Base-by-base conservation (phyloP, 306 rosid genomes). In the Ziziphus jujuba region DNA sequence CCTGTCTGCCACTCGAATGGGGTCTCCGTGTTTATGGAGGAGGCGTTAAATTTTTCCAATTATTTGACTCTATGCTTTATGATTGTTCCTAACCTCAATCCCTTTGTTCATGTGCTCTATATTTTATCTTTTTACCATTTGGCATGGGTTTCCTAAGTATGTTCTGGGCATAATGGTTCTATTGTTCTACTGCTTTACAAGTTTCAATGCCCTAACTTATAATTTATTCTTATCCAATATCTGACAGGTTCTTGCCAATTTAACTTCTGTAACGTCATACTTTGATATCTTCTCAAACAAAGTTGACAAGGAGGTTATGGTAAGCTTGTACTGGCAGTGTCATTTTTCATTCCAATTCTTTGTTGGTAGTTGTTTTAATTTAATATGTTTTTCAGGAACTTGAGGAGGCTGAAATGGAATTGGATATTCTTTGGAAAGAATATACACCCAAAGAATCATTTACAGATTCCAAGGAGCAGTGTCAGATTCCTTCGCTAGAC, bases 391-490 rank as follows among this genome's bases (percentile, higher is more conserved):
- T 70, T 10, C 79, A 92, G 98, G 96, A 87, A 80, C 65, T 87
- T 36, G 96, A 89, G 84, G 98, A 92, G 87, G 92, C 96, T 75
- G 95, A 89, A 82, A 66, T 92, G 66, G 98, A 92, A 66, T 82
- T 89, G 75, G 85, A 85, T 62, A 68, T 92, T 70, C 72, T 86
- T 61, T 87, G 67, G 74, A 85, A 87, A 73, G 98, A 87, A 71
- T 69, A 77, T 25, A 75, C 71, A 65, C 70, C n/a, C 64, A n/a
- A n/a, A n/a, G n/a, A n/a, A n/a, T n/a, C n/a, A n/a, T 65, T 25
- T 60, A 79, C 70, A 44, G 84, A 82, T 70, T 77, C 81, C 64
- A 61, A 82, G 74, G 83, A 81, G 47, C 36, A 55, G 23, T 71
- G 71, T 71, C 77, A 48, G 76, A 86, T 71, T 72, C 80, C 76